A percentile compares a stretch with the other conserved stretches of the same genome.
Conservation (phyloP, 345 rosid species). For the Brassica carinata region DNA sequence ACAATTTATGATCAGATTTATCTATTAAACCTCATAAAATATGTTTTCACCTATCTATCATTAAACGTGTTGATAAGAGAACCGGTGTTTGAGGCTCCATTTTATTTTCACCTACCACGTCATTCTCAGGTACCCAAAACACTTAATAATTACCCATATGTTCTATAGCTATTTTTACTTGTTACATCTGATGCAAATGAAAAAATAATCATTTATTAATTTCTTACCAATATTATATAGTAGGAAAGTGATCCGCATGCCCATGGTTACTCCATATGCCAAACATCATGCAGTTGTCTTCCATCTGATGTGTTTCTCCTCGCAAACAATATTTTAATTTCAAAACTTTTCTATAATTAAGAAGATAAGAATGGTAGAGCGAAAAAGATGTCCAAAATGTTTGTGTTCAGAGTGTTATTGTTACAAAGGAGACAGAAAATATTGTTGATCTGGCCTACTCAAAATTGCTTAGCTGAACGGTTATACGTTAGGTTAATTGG, state of each 20-base stretch:
- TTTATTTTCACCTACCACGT: constrained; percentile 33
- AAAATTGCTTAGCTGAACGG: not conserved
- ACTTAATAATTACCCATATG: not conserved
- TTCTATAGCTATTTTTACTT: not conserved
- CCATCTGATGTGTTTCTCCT: constrained; percentile 29
- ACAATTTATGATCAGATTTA: not conserved
- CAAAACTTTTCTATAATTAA: not conserved
- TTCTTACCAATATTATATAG: not conserved
- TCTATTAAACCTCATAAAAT: not conserved
- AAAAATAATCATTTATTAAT: not conserved
- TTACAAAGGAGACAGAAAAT: not conserved
- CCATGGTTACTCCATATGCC: constrained; percentile 27
- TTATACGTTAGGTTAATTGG: not conserved
- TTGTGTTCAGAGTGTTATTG: not conserved
- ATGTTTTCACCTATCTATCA: constrained; percentile 19
- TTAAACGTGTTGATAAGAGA: not conserved
- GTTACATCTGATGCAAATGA: not conserved
- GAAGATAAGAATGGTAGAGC: not conserved
- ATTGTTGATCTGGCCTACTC: not conserved
- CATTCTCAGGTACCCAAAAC: not conserved
- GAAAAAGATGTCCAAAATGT: not conserved
- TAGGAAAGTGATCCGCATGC: constrained; percentile 18
- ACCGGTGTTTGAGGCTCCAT: constrained; percentile 25
- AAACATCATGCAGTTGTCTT: constrained; percentile 26
- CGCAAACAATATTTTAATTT: not conserved